A percentile compares a stretch with the other conserved stretches of the same genome.
These are phyloP conservation scores for Didymella sp. DNA, from an alignment of 2,329 filamentous ascomycete species.

Conservation along the genomic window DNA sequence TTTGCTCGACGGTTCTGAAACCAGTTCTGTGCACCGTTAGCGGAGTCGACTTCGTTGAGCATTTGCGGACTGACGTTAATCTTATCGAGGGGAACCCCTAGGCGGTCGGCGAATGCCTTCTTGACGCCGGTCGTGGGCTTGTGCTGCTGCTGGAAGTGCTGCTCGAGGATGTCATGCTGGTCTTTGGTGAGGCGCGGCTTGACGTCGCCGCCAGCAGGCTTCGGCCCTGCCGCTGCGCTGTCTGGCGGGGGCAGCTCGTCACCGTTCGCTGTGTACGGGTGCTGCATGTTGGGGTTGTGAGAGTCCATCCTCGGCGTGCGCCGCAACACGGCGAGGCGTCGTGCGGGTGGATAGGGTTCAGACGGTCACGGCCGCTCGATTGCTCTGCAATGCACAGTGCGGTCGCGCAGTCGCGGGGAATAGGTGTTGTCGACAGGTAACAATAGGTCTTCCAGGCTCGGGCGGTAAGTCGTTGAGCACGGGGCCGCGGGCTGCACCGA, in stretches of 20 bases:
- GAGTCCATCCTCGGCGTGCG: conserved; percentile 40
- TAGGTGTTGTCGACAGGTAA: conserved; percentile 10
- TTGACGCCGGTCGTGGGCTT: conserved; percentile 60
- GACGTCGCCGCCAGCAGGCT: conserved; percentile 51
- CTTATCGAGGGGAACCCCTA: conserved; percentile 60
- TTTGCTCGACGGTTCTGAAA: conserved; percentile 62
- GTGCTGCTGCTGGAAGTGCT: conserved; percentile 56
- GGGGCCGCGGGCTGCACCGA: conserved; percentile 22
- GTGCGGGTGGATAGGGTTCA: conserved; percentile 19
- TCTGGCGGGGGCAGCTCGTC: conserved; percentile 22
- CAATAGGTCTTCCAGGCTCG: conserved; percentile 4
- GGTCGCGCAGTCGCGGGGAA: conserved; percentile 21
- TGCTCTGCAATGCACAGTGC: conserved; percentile 6
- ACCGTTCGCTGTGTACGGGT: conserved; percentile 24
- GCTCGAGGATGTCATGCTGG: conserved; percentile 61
- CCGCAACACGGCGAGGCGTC: conserved; percentile 30
- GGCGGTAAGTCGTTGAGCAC: conserved; percentile 22
- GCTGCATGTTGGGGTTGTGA: conserved; percentile 36
- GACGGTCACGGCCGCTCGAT: conserved; percentile 11
- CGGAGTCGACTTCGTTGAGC: neutral
- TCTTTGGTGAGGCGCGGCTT: conserved; percentile 61
- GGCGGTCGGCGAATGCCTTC: conserved; percentile 57
- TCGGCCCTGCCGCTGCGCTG: conserved; percentile 30
- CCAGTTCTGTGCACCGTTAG: conserved; percentile 58
- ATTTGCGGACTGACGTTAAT: conserved; percentile 57